These are phyloP conservation scores for Ustulina deusta DNA, from an alignment of 2,329 filamentous ascomycete species.

Conservation along the genomic window DNA sequence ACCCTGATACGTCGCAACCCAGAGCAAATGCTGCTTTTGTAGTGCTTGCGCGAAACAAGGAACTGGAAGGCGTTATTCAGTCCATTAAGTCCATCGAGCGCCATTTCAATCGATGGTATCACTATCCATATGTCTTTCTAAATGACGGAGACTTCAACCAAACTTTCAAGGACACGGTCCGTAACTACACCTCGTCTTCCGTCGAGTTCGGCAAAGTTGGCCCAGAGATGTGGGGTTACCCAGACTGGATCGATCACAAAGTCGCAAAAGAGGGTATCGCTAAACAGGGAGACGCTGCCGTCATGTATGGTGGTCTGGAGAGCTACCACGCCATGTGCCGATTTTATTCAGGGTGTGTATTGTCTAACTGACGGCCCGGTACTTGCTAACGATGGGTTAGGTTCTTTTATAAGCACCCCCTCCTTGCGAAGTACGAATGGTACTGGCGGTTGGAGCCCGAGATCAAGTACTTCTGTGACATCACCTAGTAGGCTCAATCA, in stretches of 20 bases:
- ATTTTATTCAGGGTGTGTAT: slow-evolving; percentile 92
- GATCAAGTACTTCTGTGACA: slow-evolving; percentile 99
- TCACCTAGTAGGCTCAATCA: slow-evolving; percentile 81
- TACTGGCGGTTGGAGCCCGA: slow-evolving; percentile 99
- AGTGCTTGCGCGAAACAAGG: slow-evolving; percentile 94
- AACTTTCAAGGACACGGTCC: slow-evolving; percentile 87
- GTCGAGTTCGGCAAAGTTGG: slow-evolving; percentile 97
- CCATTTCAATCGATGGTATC: slow-evolving; percentile 98
- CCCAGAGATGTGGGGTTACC: slow-evolving; percentile 92
- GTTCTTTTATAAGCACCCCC: slow-evolving; percentile 97
- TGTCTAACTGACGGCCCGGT: background rate
- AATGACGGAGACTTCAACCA: slow-evolving; percentile 98
- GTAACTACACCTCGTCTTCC: slow-evolving; percentile 86
- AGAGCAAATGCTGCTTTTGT: slow-evolving; percentile 96
- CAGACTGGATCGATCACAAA: slow-evolving; percentile 94
- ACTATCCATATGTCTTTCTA: slow-evolving; percentile 98
- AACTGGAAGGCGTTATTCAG: slow-evolving; percentile 94
- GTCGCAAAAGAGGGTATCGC: slow-evolving; percentile 95
- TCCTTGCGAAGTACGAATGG: slow-evolving; percentile 98
- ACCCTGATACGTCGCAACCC: slow-evolving; percentile 80
- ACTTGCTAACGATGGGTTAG: slow-evolving; percentile 54
- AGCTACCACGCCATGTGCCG: slow-evolving; percentile 99
- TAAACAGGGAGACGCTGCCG: slow-evolving; percentile 95
- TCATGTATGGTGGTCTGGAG: slow-evolving; percentile 99
- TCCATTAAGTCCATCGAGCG: slow-evolving; percentile 98